Base-by-base conservation (phyloP, 805 yeast genomes). In the Candida orba region DNA sequence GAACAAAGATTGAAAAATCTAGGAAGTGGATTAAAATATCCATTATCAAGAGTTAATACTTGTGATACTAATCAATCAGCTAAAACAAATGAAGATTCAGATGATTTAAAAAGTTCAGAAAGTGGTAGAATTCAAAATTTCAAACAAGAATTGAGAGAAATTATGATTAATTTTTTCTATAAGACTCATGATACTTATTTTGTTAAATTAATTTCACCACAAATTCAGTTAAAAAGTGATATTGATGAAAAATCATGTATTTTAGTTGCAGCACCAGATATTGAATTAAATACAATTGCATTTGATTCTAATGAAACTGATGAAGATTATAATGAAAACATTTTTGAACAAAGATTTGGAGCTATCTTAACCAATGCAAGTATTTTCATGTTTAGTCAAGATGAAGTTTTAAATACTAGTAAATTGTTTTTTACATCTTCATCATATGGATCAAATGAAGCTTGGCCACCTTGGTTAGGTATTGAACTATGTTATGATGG, bases 391-490 rank as follows among this genome's bases (percentile, higher is more conserved):
- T 68, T 90, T 39, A 69, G 75, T 37, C 75, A 76, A 50, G 68
- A 69, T 6, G 78, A 76, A 20, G 65, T 71, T 34, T 54, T 62
- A 18, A 54, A 62, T 24, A 59, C 69, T 20, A 67, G 71, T 6
- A 69, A 69, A 40, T 53, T 71, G 9, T 67, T 71, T 29, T 71
- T 74, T 52, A 72, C 75, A 36, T 62, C 66, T 12, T 62, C 64
- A 12, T 65, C 75, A 3, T 89, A 87, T 62, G 93, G 95, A 1
- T 74, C 84, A 2, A 60, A 55, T 6, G 44, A 63, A 4, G 66
- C 66, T 17, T 90, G 96, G 97, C 96, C 96, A 3, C 95, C 96
- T 0, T 90, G 95, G 88, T 60, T 89, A 30, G 88, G 90, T 2
- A 59, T 77, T 39, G 95, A 87, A 54, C 67, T 81, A 20, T 78